Evolutionary conservation across 345 rosid genomes (phyloP).

Genomic region (Euphorbia peplus): DNA sequence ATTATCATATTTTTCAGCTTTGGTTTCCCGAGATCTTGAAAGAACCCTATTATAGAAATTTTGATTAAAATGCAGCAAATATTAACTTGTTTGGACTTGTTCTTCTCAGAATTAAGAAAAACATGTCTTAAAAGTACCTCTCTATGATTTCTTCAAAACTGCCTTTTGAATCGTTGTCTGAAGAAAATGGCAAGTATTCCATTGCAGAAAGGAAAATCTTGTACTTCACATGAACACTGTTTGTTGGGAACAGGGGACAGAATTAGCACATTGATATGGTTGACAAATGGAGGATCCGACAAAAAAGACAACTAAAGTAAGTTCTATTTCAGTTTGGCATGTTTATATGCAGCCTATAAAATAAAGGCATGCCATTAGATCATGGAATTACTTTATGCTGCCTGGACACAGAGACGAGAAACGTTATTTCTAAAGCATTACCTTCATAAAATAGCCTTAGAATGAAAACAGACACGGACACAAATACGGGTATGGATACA

Average conservation of each 20-base stretch:
- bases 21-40: constrained; percentile 85
- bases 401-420: too few relatives aligned
- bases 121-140: constrained; percentile 50
- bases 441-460: too few relatives aligned
- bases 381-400: background rate
- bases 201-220: constrained; percentile 90
- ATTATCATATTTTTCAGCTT: constrained; percentile 65
- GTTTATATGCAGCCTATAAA: background rate
- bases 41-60: constrained; percentile 57
- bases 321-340: constrained; percentile 9
- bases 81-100: background rate
- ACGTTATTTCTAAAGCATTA: too few relatives aligned
- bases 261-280: background rate
- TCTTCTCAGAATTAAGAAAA: constrained; percentile 14
- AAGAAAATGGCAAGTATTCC: constrained; percentile 81
- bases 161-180: constrained; percentile 66
- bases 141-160: constrained; percentile 94
- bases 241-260: constrained; percentile 11
- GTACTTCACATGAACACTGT: constrained; percentile 83
- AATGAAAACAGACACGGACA: too few relatives aligned
- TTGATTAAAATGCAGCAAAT: constrained; percentile 12
- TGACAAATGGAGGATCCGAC: background rate
- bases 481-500: too few relatives aligned
- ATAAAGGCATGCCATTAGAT: background rate
- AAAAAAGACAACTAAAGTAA: background rate